phyloP scores from a whole-genome alignment of 345 rosid species.

The Durio zibethinus region DNA sequence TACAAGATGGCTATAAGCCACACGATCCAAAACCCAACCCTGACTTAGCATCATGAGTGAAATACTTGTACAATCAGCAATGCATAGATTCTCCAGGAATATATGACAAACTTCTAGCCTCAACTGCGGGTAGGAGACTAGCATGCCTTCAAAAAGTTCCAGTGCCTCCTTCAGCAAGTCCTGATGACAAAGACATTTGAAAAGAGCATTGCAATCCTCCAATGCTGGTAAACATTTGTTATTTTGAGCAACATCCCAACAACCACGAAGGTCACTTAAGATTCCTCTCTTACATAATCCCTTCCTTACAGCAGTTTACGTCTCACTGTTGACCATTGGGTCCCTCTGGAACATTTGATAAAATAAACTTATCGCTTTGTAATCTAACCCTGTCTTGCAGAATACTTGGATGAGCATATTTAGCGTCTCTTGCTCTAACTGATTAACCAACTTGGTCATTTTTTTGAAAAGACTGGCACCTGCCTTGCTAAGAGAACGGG shows the following conservation, averaged over 20 bases:
- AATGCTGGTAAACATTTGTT: constrained; percentile 50
- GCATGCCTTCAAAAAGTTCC: constrained; percentile 57
- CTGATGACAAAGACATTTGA: constrained; percentile 43
- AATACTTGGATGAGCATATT: constrained; percentile 55
- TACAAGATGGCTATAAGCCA: constrained; percentile 43
- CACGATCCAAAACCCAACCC: constrained; percentile 42
- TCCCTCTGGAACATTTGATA: constrained; percentile 45
- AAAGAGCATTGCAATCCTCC: constrained; percentile 36
- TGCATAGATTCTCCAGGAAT: constrained; percentile 53
- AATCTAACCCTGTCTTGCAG: constrained; percentile 54
- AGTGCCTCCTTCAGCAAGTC: constrained; percentile 52
- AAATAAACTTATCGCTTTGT: constrained; percentile 44
- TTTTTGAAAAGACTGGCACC: constrained; percentile 40
- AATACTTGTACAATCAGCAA: constrained; percentile 37
- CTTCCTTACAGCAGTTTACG: constrained; percentile 43
- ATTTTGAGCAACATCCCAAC: constrained; percentile 41
- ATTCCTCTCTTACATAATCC: constrained; percentile 56
- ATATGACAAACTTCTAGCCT: constrained; percentile 31
- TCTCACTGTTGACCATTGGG: constrained; percentile 33
- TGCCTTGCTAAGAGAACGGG: constrained; percentile 39
- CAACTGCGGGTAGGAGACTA: constrained; percentile 29
- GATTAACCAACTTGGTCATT: constrained; percentile 52
- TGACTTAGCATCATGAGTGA: constrained; percentile 35
- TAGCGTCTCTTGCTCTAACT: constrained; percentile 50
- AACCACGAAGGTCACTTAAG: constrained; percentile 30